Evolutionary conservation across 306 rosid species (phyloP).

Genomic region (Astragalus glycyphyllos): DNA sequence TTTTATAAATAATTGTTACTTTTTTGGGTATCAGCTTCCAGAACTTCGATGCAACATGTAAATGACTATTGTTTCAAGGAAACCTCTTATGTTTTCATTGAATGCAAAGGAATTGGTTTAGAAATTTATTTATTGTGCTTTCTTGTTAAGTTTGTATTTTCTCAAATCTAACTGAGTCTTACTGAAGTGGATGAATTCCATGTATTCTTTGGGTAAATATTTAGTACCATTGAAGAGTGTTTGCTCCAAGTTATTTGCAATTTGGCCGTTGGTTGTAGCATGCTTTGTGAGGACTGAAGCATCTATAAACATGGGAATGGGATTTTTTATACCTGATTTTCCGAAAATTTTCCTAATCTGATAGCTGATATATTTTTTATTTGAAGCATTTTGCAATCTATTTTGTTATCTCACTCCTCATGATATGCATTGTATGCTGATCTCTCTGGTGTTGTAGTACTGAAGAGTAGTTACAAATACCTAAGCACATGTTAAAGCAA

Average conservation of each 20-base stretch:
- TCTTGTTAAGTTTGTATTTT: neutral
- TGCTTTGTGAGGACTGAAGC: neutral
- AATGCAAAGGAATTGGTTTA: neutral
- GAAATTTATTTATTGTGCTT: neutral
- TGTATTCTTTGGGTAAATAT: constrained; percentile 5
- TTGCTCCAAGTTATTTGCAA: constrained; percentile 20
- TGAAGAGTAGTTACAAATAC: neutral
- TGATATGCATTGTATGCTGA: neutral
- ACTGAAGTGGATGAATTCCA: constrained; percentile 2
- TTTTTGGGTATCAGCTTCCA: neutral
- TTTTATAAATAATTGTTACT: neutral
- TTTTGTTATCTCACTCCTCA: neutral
- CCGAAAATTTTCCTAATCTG: neutral
- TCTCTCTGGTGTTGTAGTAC: no score
- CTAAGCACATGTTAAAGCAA: neutral
- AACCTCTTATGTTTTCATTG: neutral
- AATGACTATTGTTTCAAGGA: neutral
- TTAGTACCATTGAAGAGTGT: neutral
- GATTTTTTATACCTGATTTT: neutral
- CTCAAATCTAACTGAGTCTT: neutral
- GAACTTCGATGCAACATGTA: neutral
- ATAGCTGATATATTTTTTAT: neutral
- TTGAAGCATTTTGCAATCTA: neutral
- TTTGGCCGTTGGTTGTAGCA: constrained; percentile 2
- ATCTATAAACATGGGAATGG: neutral